Evolutionary conservation across 192 early-diverging fungal species (phyloP), one percentile per base, ranked within the genome.

Genomic region (Rhizophagus sp.): DNA sequence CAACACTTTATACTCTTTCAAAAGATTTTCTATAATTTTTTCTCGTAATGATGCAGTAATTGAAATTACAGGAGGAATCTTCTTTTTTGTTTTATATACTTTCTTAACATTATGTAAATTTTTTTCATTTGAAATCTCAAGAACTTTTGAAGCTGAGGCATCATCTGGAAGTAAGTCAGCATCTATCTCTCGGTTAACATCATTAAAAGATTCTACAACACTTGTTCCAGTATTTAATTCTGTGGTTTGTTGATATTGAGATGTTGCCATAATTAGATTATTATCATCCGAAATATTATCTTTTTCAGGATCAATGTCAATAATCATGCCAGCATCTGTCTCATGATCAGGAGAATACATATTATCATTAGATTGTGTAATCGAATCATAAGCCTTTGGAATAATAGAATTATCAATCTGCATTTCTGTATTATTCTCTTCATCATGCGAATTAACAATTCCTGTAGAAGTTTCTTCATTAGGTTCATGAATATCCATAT

Each of bases 1-100:
- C 2, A 82, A n/a, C 49, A 88, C 85, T 71, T 77, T 78, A 36
- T 76, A 61, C 4, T 81, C 49, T 17, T 79, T 24, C 27, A 70
- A 34, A 17, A 70, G 33, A 15, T 17, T 30, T 75, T 27, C 34
- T 57, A 57, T 57, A 57, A 57, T 57, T 1, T 57, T 57, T 22
- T 57, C 52, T 34, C 57, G 25, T 39, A 73, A 24, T 49, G 39
- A 25, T 39, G 61, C 47, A 30, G 80, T 52, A 34, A 71, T 61
- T 34, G 74, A 65, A 24, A 33, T 15, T 15, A 19, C 22, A 2
- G 49, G 15, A 0, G 27, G 12, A 47, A 49, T 62, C 15, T 49
- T 12, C 24, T 65, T 62, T 24, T 65, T 50, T 34, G 69, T 17
- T 41, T 39, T 49, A 22, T 24, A 17, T 22, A 66, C 13, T 66